Percentiles rank a stretch among this genome's conserved stretches.
Evolutionary conservation across 768 basidiomycete genomes (phyloP).

Genomic region (Macrolepiota fuliginosa): DNA sequence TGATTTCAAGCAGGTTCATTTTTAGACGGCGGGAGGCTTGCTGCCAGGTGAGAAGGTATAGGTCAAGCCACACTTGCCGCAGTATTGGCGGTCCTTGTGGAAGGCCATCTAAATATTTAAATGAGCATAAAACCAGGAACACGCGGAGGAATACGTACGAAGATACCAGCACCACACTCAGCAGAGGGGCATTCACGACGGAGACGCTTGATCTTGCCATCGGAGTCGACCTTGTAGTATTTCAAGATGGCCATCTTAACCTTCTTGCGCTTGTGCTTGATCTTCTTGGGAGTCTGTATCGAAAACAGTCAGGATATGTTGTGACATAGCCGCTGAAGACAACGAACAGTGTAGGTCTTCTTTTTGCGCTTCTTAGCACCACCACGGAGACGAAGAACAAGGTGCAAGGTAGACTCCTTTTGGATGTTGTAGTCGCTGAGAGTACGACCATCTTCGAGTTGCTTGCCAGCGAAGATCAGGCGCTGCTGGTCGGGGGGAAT

Average conservation of each 20-base stretch:
- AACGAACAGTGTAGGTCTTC: conserved; percentile 94
- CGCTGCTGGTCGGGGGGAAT: conserved; percentile 96
- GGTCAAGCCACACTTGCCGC: conserved; percentile 90
- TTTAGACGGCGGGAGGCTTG: conserved; percentile 72
- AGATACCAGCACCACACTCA: conserved; percentile 83
- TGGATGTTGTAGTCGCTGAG: conserved; percentile 97
- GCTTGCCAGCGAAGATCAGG: conserved; percentile 98
- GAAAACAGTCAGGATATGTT: conserved; percentile 4
- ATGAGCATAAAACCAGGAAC: conserved; percentile 17
- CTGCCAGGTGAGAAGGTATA: conserved; percentile 82
- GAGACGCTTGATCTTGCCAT: conserved; percentile 99
- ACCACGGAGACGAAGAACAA: conserved; percentile 97
- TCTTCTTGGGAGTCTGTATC: conserved; percentile 90
- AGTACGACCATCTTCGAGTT: conserved; percentile 98
- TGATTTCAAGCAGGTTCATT: not conserved
- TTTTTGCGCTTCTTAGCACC: conserved; percentile 99
- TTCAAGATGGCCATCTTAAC: conserved; percentile 99
- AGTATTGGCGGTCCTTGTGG: conserved; percentile 98
- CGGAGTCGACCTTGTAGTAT: conserved; percentile 99
- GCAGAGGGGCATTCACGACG: conserved; percentile 92
- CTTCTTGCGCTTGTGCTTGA: conserved; percentile 99
- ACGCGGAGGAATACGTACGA: conserved; percentile 46
- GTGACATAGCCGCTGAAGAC: not conserved
- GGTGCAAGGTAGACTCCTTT: conserved; percentile 98
- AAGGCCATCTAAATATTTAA: conserved; percentile 80